phyloP scores from a whole-genome alignment of 1,284 basidiomycete genomes.

The Naganishia albida region DNA sequence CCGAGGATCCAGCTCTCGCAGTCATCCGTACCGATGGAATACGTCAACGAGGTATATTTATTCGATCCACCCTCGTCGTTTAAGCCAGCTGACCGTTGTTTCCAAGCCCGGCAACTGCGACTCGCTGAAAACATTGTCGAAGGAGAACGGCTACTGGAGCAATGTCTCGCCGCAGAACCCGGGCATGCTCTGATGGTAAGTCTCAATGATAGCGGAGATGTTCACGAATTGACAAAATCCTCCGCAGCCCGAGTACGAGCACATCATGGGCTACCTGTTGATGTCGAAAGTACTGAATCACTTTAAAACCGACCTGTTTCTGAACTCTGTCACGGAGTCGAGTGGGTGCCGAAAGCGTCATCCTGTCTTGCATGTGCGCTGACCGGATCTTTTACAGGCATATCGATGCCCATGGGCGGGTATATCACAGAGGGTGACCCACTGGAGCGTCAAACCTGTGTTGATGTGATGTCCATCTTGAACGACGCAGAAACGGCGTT shows the following conservation, averaged over 20 bases:
- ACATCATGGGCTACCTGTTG: slow-evolving; percentile 70
- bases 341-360: slow-evolving; percentile 58
- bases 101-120: slow-evolving; percentile 70
- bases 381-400: background rate
- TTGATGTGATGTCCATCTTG: slow-evolving; percentile 66
- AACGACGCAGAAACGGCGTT: slow-evolving; percentile 69
- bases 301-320: slow-evolving; percentile 79
- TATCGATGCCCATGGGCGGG: slow-evolving; percentile 82
- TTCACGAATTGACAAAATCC: slow-evolving; percentile 41
- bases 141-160: slow-evolving; percentile 62
- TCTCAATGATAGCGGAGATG: slow-evolving; percentile 41
- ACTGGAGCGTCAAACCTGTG: slow-evolving; percentile 56
- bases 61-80: slow-evolving; percentile 41
- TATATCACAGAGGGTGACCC: slow-evolving; percentile 62
- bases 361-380: background rate
- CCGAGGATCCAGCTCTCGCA: slow-evolving; percentile 66
- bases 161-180: slow-evolving; percentile 48
- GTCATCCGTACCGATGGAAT: slow-evolving; percentile 67
- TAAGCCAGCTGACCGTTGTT: slow-evolving; percentile 27
- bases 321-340: slow-evolving; percentile 82
- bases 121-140: slow-evolving; percentile 59
- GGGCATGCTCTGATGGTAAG: slow-evolving; percentile 27
- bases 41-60: slow-evolving; percentile 65
- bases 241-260: slow-evolving; percentile 67
- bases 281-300: slow-evolving; percentile 72